A percentile compares a stretch with the other conserved stretches of the same genome.
Conservation (phyloP, 257 asterid species). For the Solanum lycopersicoides region DNA sequence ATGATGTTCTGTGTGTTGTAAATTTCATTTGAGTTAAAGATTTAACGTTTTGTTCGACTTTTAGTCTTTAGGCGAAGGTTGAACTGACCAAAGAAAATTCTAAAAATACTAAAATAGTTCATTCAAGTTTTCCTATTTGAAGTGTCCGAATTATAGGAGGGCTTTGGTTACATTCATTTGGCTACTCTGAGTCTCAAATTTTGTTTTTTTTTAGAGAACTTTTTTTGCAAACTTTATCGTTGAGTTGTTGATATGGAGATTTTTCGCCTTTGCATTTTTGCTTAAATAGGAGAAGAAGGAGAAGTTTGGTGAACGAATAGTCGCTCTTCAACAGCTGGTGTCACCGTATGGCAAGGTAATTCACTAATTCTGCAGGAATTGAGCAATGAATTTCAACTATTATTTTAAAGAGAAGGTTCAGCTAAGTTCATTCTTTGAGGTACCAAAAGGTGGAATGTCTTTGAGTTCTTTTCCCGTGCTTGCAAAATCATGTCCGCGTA, state of each 20-base stretch:
- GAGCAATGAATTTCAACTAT: neutral
- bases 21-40: neutral
- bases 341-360: constrained; percentile 92
- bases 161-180: neutral
- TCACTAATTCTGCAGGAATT: neutral
- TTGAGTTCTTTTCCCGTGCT: neutral
- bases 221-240: neutral
- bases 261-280: neutral
- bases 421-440: neutral
- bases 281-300: constrained; percentile 70
- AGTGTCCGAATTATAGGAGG: neutral
- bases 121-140: neutral
- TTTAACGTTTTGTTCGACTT: neutral
- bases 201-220: neutral
- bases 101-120: neutral
- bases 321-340: constrained; percentile 89
- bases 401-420: neutral
- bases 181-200: neutral
- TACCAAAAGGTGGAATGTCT: neutral
- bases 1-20: neutral
- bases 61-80: neutral
- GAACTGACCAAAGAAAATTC: neutral
- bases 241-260: neutral
- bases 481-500: neutral
- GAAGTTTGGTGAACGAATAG: constrained; percentile 66